These are phyloP conservation scores for Pharus latifolius DNA, from an alignment of 176 grass and related monocot species.

Conservation along the genomic window DNA sequence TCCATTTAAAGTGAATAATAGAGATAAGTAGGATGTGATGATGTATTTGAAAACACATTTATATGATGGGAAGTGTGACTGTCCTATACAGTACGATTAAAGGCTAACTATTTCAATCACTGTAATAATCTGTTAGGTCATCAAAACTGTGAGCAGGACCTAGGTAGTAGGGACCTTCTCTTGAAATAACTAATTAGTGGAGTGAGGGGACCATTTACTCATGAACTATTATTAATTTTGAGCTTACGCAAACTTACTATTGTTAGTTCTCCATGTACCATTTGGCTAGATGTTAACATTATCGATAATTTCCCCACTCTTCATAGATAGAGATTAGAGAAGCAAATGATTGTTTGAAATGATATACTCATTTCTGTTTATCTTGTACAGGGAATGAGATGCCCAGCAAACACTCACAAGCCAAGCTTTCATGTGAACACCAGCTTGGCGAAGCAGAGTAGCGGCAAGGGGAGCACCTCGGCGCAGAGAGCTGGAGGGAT, in stretches of 20 bases:
- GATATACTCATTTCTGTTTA: slow-evolving; percentile 2
- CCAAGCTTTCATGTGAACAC: slow-evolving; percentile 90
- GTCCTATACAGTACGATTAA: neutral
- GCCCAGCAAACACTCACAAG: slow-evolving; percentile 78
- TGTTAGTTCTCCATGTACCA: neutral
- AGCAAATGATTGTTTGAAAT: neutral
- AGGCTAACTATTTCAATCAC: neutral
- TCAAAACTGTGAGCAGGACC: neutral
- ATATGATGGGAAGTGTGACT: neutral
- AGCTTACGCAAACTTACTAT: neutral
- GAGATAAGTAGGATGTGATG: no score
- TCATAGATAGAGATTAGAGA: neutral
- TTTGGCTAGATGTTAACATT: neutral
- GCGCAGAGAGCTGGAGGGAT: slow-evolving; percentile 26
- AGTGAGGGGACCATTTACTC: neutral
- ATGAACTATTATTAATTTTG: neutral
- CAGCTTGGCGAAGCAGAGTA: slow-evolving; percentile 59
- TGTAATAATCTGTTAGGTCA: neutral
- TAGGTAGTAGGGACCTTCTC: no score
- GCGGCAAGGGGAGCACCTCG: slow-evolving; percentile 48
- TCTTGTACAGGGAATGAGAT: slow-evolving; percentile 75
- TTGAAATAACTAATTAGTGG: neutral
- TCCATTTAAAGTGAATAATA: no score
- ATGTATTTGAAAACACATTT: no score
- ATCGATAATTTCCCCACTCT: neutral